Evolutionary conservation across 345 rosid species (phyloP), one percentile per base, ranked within the genome.

Genomic region (Gossypium stocksii): DNA sequence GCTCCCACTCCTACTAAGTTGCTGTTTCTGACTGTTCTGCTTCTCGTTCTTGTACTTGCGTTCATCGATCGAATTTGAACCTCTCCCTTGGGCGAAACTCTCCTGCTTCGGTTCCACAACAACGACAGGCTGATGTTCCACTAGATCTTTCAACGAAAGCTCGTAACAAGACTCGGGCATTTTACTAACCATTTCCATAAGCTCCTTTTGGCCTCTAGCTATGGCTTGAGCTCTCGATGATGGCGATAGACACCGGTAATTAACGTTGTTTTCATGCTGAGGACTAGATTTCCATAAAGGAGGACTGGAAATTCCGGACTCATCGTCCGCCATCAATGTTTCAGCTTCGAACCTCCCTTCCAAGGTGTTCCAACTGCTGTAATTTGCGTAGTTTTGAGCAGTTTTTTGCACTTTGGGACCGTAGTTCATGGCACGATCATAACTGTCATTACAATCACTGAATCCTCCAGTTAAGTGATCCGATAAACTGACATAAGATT

Each of bases 161-260:
- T 94, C 98, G 77, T 94, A 91, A 76, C 89, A 92, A 15, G 97
- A 86, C 78, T 94, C 98, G 0, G 97, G 92, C 97, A 94, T 94
- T 72, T 72, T 81, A 76, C 87, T 88, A 15, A 92, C 94, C 97
- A 94, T 89, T 25, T 92, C 97, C 98, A 92, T 90, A 48, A 94
- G 93, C 90, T 94, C 98, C 74, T 77, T 83, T 19, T 92, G 97
- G 0, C 98, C 98, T 79, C 89, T 88, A 13, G 89, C 93, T 12
- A 94, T 89, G 1, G 94, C 98, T 67, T 90, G 87, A 17, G 88
- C 82, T 74, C 83, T 92, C 0, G 94, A 90, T 2, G 86, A 64
- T 4, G 98, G 98, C 0, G 98, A 92, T 14, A 94, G 77, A 48
- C 80, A 82, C 56, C 86, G 61, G 77, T 88, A 87, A 75, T 85